phyloP scores from a whole-genome alignment of 345 rosid genomes.

The Pistacia vera region DNA sequence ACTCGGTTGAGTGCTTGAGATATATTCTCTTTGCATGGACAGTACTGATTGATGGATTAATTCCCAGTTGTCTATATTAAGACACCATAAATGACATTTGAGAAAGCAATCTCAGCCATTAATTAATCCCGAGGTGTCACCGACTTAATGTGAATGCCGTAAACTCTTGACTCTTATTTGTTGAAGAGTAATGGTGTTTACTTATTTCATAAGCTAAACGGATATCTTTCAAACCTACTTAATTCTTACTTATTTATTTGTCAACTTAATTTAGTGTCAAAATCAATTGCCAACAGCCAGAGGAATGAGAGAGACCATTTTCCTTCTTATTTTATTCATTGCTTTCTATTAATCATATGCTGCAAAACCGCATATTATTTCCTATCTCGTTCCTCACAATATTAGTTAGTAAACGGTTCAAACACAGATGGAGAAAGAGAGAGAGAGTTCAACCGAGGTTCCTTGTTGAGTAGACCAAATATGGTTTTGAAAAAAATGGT shows the following conservation, averaged over 20 bases:
- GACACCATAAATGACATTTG: not conserved
- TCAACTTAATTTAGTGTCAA: slow-evolving; percentile 40
- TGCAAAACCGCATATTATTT: not conserved
- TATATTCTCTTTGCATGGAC: too few relatives aligned
- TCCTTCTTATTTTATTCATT: not conserved
- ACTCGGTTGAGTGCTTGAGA: not conserved
- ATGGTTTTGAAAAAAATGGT: slow-evolving; percentile 21
- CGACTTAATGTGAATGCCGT: not conserved
- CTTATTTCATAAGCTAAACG: slow-evolving; percentile 23
- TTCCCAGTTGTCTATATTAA: too few relatives aligned
- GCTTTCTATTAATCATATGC: not conserved
- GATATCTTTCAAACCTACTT: slow-evolving; percentile 39
- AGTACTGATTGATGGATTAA: too few relatives aligned
- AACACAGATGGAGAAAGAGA: not conserved
- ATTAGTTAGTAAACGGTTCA: slow-evolving; percentile 31
- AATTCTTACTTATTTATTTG: slow-evolving; percentile 20
- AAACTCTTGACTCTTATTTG: not conserved
- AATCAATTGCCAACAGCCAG: slow-evolving; percentile 39
- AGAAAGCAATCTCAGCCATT: not conserved
- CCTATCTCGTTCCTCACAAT: slow-evolving; percentile 11
- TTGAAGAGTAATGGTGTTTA: slow-evolving; percentile 2
- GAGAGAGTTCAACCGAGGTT: slow-evolving; percentile 34
- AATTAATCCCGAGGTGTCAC: not conserved
- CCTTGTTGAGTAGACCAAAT: slow-evolving; percentile 45
- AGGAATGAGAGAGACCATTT: slow-evolving; percentile 27